These are phyloP conservation scores for Aspergillus panamensis DNA, from an alignment of 495 filamentous ascomycete genomes.

Conservation along the genomic window DNA sequence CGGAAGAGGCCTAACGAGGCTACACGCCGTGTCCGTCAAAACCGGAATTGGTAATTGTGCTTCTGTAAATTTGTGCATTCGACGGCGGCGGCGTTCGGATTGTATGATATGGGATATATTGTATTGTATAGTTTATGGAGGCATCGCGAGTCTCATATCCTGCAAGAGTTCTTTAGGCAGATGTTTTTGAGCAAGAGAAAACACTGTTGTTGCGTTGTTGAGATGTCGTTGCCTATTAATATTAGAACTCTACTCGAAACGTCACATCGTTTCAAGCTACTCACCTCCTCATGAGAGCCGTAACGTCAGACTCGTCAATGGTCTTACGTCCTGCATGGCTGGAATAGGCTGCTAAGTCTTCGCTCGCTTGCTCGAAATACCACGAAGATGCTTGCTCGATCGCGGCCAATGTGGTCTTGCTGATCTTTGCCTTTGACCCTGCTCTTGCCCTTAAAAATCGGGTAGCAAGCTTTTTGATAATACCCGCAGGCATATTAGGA, in stretches of 20 bases:
- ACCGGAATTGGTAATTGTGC: constrained; percentile 65
- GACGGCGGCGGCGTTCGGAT: constrained; percentile 26
- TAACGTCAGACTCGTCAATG: constrained; percentile 80
- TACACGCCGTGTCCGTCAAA: constrained; percentile 71
- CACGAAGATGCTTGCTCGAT: constrained; percentile 78
- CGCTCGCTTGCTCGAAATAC: constrained; percentile 83
- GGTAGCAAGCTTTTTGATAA: constrained; percentile 73
- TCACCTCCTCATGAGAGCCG: constrained; percentile 75
- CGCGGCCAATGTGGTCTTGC: constrained; percentile 64
- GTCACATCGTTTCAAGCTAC: constrained; percentile 17
- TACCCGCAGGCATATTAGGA: constrained; percentile 63
- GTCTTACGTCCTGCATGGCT: constrained; percentile 78
- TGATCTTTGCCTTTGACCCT: constrained; percentile 60
- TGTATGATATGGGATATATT: constrained; percentile 15
- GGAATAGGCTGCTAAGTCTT: constrained; percentile 75
- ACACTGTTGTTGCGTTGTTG: constrained; percentile 66
- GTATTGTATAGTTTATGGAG: constrained; percentile 36
- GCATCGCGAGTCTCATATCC: constrained; percentile 69
- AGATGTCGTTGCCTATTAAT: constrained; percentile 71
- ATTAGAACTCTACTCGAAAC: constrained; percentile 27
- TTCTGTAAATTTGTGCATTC: constrained; percentile 11
- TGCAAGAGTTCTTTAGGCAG: constrained; percentile 80
- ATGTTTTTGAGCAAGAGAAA: constrained; percentile 77
- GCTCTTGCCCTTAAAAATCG: constrained; percentile 62
- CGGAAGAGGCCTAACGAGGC: constrained; percentile 75